These are phyloP conservation scores for Marasmius oreades DNA, from an alignment of 1,284 basidiomycete species.

Conservation along the genomic window DNA sequence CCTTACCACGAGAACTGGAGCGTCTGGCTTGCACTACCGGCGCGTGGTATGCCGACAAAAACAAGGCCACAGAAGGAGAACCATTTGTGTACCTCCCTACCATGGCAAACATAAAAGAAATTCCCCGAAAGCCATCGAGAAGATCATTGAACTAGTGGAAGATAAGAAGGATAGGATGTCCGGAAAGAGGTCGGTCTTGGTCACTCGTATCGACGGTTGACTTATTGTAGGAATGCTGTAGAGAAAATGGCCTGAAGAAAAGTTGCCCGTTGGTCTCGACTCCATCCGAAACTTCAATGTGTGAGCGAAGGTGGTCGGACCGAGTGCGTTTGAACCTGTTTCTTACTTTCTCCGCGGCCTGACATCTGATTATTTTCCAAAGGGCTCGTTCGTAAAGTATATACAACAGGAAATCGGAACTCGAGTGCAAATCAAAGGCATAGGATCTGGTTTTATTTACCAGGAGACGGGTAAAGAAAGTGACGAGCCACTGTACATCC, in stretches of 20 bases:
- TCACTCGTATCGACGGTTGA: too few relatives aligned
- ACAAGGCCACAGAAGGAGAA: slow-evolving; percentile 87
- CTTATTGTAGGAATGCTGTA: slow-evolving; percentile 24
- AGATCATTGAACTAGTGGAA: slow-evolving; percentile 86
- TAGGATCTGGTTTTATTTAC: slow-evolving; percentile 94
- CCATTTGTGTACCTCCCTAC: slow-evolving; percentile 95
- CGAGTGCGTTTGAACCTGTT: slow-evolving; percentile 52
- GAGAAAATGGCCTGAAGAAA: slow-evolving; percentile 97
- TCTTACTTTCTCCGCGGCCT: neutral
- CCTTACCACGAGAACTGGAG: slow-evolving; percentile 89
- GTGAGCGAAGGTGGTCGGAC: slow-evolving; percentile 95
- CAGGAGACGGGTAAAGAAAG: slow-evolving; percentile 89
- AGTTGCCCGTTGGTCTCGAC: slow-evolving; percentile 84
- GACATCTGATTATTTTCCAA: neutral
- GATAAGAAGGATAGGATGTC: slow-evolving; percentile 69
- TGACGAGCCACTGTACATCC: slow-evolving; percentile 93
- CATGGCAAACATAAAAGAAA: slow-evolving; percentile 77
- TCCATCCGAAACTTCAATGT: slow-evolving; percentile 96
- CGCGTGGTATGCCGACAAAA: slow-evolving; percentile 89
- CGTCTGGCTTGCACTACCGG: slow-evolving; percentile 90
- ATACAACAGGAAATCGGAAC: slow-evolving; percentile 97
- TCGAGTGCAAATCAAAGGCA: slow-evolving; percentile 96
- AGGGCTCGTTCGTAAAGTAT: slow-evolving; percentile 98
- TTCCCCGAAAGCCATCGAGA: slow-evolving; percentile 81
- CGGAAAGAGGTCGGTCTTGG: slow-evolving; percentile 49